A percentile compares a stretch with the other conserved stretches of the same genome.
These are phyloP conservation scores for Populus hybrid DNA, from an alignment of 441 rosid genomes.

Conservation along the genomic window DNA sequence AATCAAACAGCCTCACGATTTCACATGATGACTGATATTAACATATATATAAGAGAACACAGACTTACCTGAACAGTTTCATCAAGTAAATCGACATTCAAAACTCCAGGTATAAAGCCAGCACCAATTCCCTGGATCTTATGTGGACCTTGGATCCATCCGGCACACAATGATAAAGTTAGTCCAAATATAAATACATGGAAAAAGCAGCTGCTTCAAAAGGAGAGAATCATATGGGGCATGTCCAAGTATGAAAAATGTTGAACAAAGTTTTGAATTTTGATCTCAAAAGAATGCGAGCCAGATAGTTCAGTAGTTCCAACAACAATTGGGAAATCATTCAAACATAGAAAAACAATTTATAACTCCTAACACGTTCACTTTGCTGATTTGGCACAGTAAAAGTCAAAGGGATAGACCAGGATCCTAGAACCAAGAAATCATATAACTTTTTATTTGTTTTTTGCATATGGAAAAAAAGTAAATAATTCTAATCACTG, in stretches of 20 bases:
- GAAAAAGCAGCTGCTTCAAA: constrained; percentile 5
- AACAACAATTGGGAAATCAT: background rate
- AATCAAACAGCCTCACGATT: background rate
- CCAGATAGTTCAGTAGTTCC: background rate
- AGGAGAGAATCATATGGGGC: background rate
- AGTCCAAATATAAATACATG: background rate
- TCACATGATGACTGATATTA: background rate
- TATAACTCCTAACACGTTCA: background rate
- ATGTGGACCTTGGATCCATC: constrained; percentile 43
- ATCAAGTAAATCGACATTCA: constrained; percentile 47
- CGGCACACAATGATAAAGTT: background rate
- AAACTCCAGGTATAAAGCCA: constrained; percentile 59
- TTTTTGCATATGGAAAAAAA: background rate
- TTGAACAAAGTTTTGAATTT: background rate
- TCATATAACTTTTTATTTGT: background rate
- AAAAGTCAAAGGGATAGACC: background rate
- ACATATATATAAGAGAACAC: background rate
- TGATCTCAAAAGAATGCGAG: background rate
- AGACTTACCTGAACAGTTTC: constrained; percentile 54
- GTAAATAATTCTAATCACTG: background rate
- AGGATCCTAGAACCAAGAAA: background rate
- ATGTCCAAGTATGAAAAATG: background rate
- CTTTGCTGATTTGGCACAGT: background rate
- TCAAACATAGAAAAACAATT: background rate
- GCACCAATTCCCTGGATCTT: constrained; percentile 74